A percentile compares a stretch with the other conserved stretches of the same genome.
Evolutionary conservation across 768 basidiomycete genomes (phyloP).

Genomic region (Trametes coccinea): DNA sequence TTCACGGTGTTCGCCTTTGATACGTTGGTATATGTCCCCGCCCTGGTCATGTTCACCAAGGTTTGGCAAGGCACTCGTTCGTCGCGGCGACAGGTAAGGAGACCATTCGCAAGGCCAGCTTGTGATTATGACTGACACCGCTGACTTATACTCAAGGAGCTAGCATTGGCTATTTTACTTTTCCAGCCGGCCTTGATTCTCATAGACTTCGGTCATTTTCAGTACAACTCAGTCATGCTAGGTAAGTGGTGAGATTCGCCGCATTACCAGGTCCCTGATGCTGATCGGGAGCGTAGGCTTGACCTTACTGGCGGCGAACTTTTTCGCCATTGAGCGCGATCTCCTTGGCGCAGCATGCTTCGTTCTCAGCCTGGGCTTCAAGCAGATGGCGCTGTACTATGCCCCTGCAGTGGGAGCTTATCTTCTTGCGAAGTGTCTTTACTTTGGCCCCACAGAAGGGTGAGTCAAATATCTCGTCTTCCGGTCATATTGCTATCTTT

Average conservation of each 20-base stretch:
- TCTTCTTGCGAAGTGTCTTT: conserved; percentile 85
- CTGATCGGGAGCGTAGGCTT: conserved; percentile 47
- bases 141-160: conserved; percentile 43
- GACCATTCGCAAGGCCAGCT: background rate
- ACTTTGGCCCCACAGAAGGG: conserved; percentile 72
- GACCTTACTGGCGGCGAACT: conserved; percentile 65
- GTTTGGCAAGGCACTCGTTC: conserved; percentile 72
- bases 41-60: conserved; percentile 63
- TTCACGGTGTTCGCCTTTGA: conserved; percentile 71
- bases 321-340: conserved; percentile 70
- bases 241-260: conserved; percentile 43
- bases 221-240: conserved; percentile 95
- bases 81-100: conserved; percentile 71
- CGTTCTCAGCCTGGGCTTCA: conserved; percentile 85
- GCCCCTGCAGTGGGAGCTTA: conserved; percentile 91
- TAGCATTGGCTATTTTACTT: conserved; percentile 68
- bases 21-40: conserved; percentile 70
- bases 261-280: background rate
- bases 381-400: conserved; percentile 96
- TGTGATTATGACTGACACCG: background rate
- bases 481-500: background rate
- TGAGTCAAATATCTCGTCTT: conserved; percentile 37
- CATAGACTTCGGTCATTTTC: conserved; percentile 92
- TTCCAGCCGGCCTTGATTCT: conserved; percentile 83
- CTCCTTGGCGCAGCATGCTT: conserved; percentile 76